These are phyloP conservation scores for Starmera pachycereana DNA, from an alignment of 805 yeast genomes.

Conservation along the genomic window DNA sequence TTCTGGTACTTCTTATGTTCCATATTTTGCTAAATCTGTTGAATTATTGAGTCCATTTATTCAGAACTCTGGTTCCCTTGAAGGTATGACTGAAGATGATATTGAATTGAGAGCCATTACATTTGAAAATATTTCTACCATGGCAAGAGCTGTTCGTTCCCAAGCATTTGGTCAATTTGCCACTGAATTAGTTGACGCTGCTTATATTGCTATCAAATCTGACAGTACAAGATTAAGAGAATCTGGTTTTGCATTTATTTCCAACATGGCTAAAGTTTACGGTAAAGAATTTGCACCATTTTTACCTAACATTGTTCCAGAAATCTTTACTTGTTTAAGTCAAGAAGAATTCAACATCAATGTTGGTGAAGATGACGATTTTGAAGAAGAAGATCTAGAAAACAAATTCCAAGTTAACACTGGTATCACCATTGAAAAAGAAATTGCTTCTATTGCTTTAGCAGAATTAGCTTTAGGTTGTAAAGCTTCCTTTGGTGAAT, in stretches of 20 bases:
- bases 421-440: conserved; percentile 92
- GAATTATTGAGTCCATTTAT: conserved; percentile 76
- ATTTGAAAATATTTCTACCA: conserved; percentile 85
- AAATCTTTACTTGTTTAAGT: conserved; percentile 70
- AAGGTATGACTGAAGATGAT: conserved; percentile 80
- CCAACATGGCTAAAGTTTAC: conserved; percentile 91
- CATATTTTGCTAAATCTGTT: conserved; percentile 77
- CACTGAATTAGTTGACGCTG: conserved; percentile 79
- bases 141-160: conserved; percentile 95
- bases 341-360: conserved; percentile 77
- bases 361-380: conserved; percentile 40
- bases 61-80: conserved; percentile 52
- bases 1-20: conserved; percentile 77
- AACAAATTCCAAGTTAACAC: conserved; percentile 82
- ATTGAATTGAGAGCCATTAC: conserved; percentile 87
- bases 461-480: conserved; percentile 86
- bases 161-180: conserved; percentile 81
- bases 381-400: conserved; percentile 51
- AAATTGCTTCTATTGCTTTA: conserved; percentile 85
- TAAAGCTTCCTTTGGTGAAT: conserved; percentile 67
- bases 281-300: conserved; percentile 84
- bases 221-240: conserved; percentile 84
- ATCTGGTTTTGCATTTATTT: conserved; percentile 86
- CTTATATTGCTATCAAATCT: conserved; percentile 67
- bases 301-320: conserved; percentile 74